Base-by-base conservation (phyloP, 306 rosid species). In the Macrotyloma uniflorum region DNA sequence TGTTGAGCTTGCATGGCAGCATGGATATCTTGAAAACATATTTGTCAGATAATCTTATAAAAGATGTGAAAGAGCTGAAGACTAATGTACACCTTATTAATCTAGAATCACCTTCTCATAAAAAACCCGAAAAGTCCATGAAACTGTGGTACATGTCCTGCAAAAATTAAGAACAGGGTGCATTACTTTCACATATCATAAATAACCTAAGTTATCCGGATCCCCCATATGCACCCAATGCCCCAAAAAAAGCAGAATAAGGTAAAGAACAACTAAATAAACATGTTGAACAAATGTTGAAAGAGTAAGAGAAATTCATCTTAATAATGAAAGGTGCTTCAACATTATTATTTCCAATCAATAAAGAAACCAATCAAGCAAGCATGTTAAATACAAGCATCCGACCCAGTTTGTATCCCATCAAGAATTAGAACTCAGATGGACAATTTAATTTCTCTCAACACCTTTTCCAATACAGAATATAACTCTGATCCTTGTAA, bases 111-210 rank as follows among this genome's bases (percentile, higher is more conserved):
- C 99, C 98, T 93, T 96, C 88, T 96, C 99, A 80, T 96, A 96
- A 75, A 96, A 96, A 43, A 98, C 98, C 69, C 99, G 87, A 78
- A 96, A 96, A 45, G 99, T 90, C 97, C 97, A 96, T 69, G 99
- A 96, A 83, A 96, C 96, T 15, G 99, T 93, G 20, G 99, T 96
- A 83, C 99, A 96, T 79, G 99, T 96, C 91, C 99, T 96, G 89
- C 80, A 86, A 13, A 63, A 78, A 77, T 68, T 74, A 28, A 62
- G 57, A 35, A 80, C 20, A 65, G 12, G 74, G 14, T 53, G 67
- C 53, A 53, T 24, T 33, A 23, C 15, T 30, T 79, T 62, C 83
- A 53, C 51, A 57, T 23, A 47, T n/a, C 0, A 35, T 18, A 45
- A 59, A 42, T 74, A 20, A 50, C 33, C 30, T n/a, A 57, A 46